phyloP scores from a whole-genome alignment of 148 eudicot species.

The Camellia granthamiana region DNA sequence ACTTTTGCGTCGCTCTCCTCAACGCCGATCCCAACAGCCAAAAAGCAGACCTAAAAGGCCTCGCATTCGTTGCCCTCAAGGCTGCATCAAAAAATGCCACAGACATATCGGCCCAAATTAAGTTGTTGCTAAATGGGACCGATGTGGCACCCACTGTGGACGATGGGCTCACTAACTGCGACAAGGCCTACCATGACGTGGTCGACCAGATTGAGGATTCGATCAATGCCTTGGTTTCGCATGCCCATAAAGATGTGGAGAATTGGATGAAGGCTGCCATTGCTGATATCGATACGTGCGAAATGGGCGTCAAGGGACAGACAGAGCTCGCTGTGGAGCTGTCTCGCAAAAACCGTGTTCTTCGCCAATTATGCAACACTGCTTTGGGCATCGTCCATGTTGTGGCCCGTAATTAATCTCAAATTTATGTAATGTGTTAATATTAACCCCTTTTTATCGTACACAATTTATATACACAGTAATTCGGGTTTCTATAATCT shows the following conservation, averaged over 20 bases:
- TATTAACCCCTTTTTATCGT: no score
- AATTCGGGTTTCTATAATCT: no score
- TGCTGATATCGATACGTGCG: slow-evolving; percentile 19
- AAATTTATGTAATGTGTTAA: no score
- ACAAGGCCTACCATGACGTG: slow-evolving; percentile 8
- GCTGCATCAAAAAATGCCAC: slow-evolving; percentile 12
- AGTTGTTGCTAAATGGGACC: not conserved
- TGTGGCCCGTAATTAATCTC: not conserved
- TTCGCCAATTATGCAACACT: slow-evolving; percentile 17
- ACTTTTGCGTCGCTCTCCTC: slow-evolving; percentile 20
- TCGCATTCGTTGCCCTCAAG: slow-evolving; percentile 29
- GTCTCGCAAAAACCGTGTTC: not conserved
- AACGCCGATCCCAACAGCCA: slow-evolving; percentile 8
- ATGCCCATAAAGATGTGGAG: not conserved
- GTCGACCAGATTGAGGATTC: slow-evolving; percentile 24
- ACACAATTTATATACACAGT: no score
- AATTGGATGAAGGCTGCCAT: slow-evolving; percentile 24
- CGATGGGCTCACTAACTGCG: slow-evolving; percentile 16
- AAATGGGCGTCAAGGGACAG: slow-evolving; percentile 4
- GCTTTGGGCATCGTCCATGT: slow-evolving; percentile 22
- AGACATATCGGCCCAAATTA: not conserved
- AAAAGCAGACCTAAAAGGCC: slow-evolving; percentile 16
- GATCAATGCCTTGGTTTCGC: slow-evolving; percentile 12
- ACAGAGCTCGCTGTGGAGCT: slow-evolving; percentile 8
- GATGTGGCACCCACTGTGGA: not conserved